Conservation (phyloP, 148 eudicot species). For the Camellia lanceoleosa region DNA sequence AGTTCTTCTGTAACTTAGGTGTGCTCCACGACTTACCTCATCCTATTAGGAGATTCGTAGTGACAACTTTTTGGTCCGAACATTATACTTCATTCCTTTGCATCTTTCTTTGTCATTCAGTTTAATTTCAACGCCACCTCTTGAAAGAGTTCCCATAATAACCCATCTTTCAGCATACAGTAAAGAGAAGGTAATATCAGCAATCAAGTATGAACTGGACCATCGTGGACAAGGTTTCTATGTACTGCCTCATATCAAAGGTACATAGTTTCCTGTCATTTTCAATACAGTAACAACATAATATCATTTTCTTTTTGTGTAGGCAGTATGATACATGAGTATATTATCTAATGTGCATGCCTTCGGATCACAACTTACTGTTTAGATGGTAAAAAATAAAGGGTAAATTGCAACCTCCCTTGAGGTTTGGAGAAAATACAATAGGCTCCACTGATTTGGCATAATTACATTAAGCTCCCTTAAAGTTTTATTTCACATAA, state of each 20-base stretch:
- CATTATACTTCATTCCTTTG: neutral
- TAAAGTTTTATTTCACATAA: too few relatives aligned
- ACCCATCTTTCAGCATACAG: too few relatives aligned
- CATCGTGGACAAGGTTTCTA: constrained; percentile 89
- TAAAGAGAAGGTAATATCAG: constrained; percentile 56
- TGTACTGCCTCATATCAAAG: constrained; percentile 95
- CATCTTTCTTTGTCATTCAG: neutral
- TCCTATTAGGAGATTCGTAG: neutral
- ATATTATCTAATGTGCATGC: neutral
- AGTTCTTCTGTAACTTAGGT: neutral
- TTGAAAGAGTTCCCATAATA: too few relatives aligned
- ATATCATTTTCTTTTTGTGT: neutral
- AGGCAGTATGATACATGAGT: neutral
- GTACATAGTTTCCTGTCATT: constrained; percentile 26
- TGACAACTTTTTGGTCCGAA: neutral
- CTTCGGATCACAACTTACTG: neutral
- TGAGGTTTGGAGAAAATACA: too few relatives aligned
- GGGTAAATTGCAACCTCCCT: too few relatives aligned
- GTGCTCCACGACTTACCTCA: neutral
- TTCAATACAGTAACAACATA: neutral
- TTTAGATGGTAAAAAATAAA: too few relatives aligned
- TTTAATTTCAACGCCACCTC: too few relatives aligned
- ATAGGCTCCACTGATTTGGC: too few relatives aligned
- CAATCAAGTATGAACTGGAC: constrained; percentile 84
- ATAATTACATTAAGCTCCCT: too few relatives aligned